Conservation (phyloP, 371 early-diverging fungal species). For the Smittium culicis region DNA sequence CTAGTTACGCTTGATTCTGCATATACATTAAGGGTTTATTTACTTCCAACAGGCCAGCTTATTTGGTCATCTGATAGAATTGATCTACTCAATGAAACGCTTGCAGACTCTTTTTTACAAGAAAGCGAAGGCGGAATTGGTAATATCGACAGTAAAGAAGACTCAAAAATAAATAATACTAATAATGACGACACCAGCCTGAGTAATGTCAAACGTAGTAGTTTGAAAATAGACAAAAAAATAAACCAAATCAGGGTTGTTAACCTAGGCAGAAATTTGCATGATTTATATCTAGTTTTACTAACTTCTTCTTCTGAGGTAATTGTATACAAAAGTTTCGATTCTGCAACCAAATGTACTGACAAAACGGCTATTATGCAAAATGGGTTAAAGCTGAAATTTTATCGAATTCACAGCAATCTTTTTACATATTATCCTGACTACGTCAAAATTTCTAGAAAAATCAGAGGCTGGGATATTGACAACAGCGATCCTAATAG, state of each 20-base stretch:
- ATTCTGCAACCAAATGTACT: no score
- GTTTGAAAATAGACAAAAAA: background rate
- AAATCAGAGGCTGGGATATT: slow-evolving; percentile 15
- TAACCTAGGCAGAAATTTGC: slow-evolving; percentile 21
- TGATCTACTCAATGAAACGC: background rate
- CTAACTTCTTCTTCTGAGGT: slow-evolving; percentile 22
- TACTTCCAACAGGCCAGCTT: background rate
- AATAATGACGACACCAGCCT: slow-evolving; percentile 6
- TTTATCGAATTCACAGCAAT: slow-evolving; percentile 21
- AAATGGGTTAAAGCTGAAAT: slow-evolving; percentile 18
- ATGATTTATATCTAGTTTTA: slow-evolving; percentile 15
- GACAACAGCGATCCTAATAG: slow-evolving; percentile 14
- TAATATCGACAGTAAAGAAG: slow-evolving; percentile 11
- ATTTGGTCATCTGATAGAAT: background rate
- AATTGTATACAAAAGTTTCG: slow-evolving; percentile 16
- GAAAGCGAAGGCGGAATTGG: background rate
- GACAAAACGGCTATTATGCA: no score
- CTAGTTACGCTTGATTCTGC: background rate
- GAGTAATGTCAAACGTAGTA: background rate
- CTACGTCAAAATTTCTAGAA: slow-evolving; percentile 16
- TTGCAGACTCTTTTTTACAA: background rate
- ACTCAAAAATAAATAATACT: no score
- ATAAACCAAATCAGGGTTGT: slow-evolving; percentile 24
- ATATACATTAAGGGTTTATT: background rate
- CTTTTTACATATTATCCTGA: slow-evolving; percentile 24